Base-by-base conservation (phyloP, 2,329 filamentous ascomycete genomes). In the Colletotrichum incanum region DNA sequence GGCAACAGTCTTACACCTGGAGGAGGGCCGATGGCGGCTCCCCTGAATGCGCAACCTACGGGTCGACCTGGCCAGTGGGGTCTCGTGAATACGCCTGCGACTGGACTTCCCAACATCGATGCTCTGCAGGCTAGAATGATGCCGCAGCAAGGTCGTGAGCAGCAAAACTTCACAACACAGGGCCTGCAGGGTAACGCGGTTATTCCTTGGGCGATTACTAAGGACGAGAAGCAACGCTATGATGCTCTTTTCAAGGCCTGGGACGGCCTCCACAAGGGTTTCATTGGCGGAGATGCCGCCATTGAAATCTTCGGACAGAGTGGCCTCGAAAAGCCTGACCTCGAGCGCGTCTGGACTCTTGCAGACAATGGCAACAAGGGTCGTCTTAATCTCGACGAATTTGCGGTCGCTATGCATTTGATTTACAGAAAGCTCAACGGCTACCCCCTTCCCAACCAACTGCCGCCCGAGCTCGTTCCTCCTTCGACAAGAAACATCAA, bases 261-360 rank as follows among this genome's bases (percentile, higher is more conserved):
- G 96, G 96, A 99, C 83, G 96, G 96, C 3, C 90, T 99, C 74
- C 90, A 92, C 74, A 98, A 97, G 82, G 96, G 96, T 0, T 98
- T 92, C 78, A 97, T 99, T 79, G 93, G 92, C 58, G 96, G 96
- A 64, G 93, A 94, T 76, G 94, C 96, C 77, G 96, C 96, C 18
- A 96, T 98, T 79, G 96, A 99, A 82, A 97, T 99, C 72, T 96
- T 99, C 81, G 94, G 95, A 11, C 96, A 99, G 81, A 98, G 95
- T 85, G 96, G 96, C 52, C 86, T 99, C 39, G 94, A 96, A 59
- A 97, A 97, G 82, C 86, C 92, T 34, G 96, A 98, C 76, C 86
- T 99, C 47, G 96, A 98, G 82, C 90, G 93, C 41, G 92, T 98
- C 62, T 99, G 96, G 96, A 98, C 96, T 12, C 86, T 99, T 71